Evolutionary conservation across 768 basidiomycete genomes (phyloP).

Genomic region (Termitomyces sp.): DNA sequence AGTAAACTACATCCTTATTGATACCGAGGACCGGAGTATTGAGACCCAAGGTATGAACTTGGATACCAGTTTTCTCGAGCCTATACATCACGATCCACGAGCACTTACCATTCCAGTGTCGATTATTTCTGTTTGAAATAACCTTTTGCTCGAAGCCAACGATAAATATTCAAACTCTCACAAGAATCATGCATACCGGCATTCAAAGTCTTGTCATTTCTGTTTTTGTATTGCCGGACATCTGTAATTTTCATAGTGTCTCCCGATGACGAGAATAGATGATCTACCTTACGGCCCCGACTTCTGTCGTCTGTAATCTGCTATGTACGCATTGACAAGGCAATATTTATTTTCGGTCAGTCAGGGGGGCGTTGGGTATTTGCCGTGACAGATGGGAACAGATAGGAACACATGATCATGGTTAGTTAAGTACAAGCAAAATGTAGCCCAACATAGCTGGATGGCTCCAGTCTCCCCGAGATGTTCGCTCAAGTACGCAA

Average conservation of each 20-base stretch:
- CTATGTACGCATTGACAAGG: neutral
- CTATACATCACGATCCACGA: neutral
- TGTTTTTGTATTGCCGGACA: neutral
- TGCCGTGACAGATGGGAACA: neutral
- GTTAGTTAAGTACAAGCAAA: no score
- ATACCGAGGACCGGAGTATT: no score
- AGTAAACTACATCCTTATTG: neutral
- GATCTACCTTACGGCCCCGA: neutral
- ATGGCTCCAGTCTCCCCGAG: neutral
- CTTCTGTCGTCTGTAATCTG: neutral
- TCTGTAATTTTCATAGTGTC: neutral
- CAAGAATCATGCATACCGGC: neutral
- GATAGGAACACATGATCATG: neutral
- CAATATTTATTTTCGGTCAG: neutral
- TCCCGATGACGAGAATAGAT: neutral
- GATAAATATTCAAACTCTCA: neutral
- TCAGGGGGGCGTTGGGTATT: constrained; percentile 6
- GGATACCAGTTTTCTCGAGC: neutral
- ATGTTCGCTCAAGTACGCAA: neutral
- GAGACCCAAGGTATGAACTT: no score
- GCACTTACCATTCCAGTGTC: neutral
- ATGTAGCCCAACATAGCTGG: neutral
- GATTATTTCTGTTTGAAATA: neutral
- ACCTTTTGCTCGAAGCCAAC: neutral
- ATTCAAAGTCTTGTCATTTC: neutral